These are phyloP conservation scores for Alloteropsis semialata DNA, from an alignment of 176 grass and related monocot species.

Conservation along the genomic window DNA sequence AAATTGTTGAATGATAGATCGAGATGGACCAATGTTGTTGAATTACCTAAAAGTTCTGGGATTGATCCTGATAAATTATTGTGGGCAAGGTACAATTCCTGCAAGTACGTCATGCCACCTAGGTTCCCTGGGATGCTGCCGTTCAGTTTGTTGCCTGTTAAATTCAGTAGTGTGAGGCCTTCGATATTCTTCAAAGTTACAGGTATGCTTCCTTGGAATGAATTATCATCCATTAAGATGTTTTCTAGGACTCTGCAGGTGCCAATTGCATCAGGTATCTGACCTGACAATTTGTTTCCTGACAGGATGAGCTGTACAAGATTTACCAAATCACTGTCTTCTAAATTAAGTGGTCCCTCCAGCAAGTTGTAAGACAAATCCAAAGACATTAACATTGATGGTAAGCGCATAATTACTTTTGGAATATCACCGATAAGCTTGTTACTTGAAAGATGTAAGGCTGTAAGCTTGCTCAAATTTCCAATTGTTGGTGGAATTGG, in stretches of 20 bases:
- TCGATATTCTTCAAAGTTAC: background rate
- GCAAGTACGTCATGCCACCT: background rate
- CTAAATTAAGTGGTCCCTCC: background rate
- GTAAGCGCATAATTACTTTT: background rate
- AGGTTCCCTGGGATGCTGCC: background rate
- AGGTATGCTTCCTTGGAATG: conserved; percentile 37
- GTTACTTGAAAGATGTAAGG: background rate
- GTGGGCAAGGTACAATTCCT: conserved; percentile 13
- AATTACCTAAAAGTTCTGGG: background rate
- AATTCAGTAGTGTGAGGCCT: conserved; percentile 31
- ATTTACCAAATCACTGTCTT: background rate
- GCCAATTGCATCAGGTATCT: conserved; percentile 18
- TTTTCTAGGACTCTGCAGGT: conserved; percentile 21
- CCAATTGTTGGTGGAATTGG: background rate
- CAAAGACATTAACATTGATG: background rate
- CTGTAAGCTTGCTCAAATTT: background rate
- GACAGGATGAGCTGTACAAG: background rate
- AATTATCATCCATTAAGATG: conserved; percentile 28
- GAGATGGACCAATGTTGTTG: background rate
- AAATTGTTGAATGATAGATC: conserved; percentile 45
- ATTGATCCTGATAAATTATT: conserved; percentile 22
- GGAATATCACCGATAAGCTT: background rate
- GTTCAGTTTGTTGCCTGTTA: conserved; percentile 15
- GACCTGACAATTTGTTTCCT: conserved; percentile 19
- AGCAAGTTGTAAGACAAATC: background rate